phyloP scores from a whole-genome alignment of 306 rosid species.

The Quercus cerris region DNA sequence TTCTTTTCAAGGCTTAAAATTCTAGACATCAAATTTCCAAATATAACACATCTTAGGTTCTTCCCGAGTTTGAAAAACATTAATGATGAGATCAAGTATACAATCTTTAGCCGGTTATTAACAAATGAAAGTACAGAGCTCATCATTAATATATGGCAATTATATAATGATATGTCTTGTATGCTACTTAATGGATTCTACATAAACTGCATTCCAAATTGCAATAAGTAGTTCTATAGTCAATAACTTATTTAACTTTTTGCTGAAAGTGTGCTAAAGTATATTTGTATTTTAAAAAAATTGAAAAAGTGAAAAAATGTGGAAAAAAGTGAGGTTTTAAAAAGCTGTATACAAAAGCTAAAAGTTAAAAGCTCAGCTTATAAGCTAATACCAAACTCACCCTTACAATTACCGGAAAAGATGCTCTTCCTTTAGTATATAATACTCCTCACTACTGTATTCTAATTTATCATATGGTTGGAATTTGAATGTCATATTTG shows the following conservation, averaged over 20 bases:
- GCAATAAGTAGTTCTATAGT: background rate
- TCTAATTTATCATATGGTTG: background rate
- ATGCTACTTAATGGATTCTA: background rate
- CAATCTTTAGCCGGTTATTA: background rate
- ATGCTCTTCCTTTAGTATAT: background rate
- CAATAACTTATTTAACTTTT: background rate
- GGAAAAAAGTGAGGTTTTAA: no score
- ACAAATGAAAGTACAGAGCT: background rate
- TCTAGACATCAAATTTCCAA: no score
- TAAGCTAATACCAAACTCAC: background rate
- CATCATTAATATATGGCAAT: background rate
- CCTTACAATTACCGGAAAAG: background rate
- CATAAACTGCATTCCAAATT: background rate
- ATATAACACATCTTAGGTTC: background rate
- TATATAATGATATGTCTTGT: background rate
- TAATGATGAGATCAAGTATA: background rate
- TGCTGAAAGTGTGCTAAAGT: no score
- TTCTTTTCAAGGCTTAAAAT: no score
- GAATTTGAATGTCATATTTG: background rate
- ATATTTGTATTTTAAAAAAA: no score
- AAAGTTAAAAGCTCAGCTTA: no score
- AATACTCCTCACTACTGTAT: no score
- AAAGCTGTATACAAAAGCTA: rapidly evolving
- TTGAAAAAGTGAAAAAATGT: no score
- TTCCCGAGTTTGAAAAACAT: background rate